Conservation (phyloP, 2,329 filamentous ascomycete species). For the Colletotrichum sp. region DNA sequence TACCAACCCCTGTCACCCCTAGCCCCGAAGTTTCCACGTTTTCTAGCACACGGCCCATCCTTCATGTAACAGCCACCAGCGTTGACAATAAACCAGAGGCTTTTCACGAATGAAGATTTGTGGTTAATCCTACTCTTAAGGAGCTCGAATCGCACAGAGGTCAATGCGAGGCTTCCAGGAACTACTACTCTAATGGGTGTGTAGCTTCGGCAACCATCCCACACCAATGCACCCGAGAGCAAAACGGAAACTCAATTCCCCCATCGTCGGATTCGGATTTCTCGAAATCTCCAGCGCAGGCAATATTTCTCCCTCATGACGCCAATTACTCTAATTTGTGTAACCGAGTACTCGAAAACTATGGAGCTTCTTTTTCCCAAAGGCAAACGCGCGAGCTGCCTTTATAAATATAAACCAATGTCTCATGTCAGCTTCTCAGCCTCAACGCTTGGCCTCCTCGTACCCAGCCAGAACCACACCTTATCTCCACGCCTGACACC, state of each 20-base stretch:
- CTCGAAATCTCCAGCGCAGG: neutral
- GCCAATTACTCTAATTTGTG: neutral
- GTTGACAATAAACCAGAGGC: neutral
- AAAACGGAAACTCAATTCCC: neutral
- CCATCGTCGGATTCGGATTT: neutral
- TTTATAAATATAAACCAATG: neutral
- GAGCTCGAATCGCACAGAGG: neutral
- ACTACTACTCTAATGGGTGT: neutral
- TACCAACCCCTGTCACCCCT: rapidly evolving
- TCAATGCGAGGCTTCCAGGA: neutral
- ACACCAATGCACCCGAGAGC: neutral
- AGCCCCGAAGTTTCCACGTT: neutral
- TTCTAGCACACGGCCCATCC: neutral
- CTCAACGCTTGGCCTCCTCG: neutral
- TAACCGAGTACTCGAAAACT: neutral
- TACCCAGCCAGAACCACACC: neutral
- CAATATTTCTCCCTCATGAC: neutral
- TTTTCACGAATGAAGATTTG: neutral
- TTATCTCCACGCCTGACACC: neutral
- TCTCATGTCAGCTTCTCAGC: neutral
- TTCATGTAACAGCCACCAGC: neutral
- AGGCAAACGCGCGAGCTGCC: neutral
- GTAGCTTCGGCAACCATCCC: neutral
- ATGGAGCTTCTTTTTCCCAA: neutral
- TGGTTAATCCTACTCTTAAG: neutral